Evolutionary conservation across 2,329 filamentous ascomycete genomes (phyloP).

Genomic region (Pseudogymnoascus sp.): DNA sequence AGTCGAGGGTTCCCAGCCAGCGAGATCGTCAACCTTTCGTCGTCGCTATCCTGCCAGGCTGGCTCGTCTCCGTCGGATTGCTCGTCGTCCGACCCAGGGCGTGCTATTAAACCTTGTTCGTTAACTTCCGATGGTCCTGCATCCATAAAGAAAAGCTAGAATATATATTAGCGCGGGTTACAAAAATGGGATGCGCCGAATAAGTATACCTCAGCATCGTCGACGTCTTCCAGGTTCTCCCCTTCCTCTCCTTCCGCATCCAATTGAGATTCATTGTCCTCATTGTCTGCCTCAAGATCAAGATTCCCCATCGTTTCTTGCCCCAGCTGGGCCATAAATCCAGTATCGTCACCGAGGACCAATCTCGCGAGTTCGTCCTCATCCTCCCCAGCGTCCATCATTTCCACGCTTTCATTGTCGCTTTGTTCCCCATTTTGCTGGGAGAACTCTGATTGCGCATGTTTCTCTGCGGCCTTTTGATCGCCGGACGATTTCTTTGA

Average conservation of each 20-base stretch:
- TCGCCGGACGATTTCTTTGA: slow-evolving; percentile 23
- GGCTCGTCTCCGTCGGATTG: slow-evolving; percentile 42
- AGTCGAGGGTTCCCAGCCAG: slow-evolving; percentile 67
- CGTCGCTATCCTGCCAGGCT: slow-evolving; percentile 92
- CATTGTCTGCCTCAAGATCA: slow-evolving; percentile 20
- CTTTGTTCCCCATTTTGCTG: slow-evolving; percentile 18
- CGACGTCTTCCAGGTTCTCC: slow-evolving; percentile 53
- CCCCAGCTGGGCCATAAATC: slow-evolving; percentile 69
- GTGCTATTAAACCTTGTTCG: slow-evolving; percentile 19
- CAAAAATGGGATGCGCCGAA: slow-evolving; percentile 11
- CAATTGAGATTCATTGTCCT: slow-evolving; percentile 14
- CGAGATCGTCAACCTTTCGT: slow-evolving; percentile 79
- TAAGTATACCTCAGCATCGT: slow-evolving; percentile 55
- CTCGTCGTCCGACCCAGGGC: slow-evolving; percentile 27
- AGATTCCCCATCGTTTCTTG: slow-evolving; percentile 36
- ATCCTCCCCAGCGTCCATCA: slow-evolving; percentile 65
- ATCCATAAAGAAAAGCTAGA: slow-evolving; percentile 32
- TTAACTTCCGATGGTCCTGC: slow-evolving; percentile 24
- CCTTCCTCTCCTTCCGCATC: slow-evolving; percentile 31
- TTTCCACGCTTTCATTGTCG: slow-evolving; percentile 26
- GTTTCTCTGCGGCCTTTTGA: slow-evolving; percentile 15
- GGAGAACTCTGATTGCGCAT: slow-evolving; percentile 2
- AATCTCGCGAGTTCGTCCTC: slow-evolving; percentile 82
- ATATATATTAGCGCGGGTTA: slow-evolving; percentile 3
- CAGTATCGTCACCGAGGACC: slow-evolving; percentile 80